Evolutionary conservation across 176 grass and related monocot genomes (phyloP).

Genomic region (Hyparrhenia diplandra): DNA sequence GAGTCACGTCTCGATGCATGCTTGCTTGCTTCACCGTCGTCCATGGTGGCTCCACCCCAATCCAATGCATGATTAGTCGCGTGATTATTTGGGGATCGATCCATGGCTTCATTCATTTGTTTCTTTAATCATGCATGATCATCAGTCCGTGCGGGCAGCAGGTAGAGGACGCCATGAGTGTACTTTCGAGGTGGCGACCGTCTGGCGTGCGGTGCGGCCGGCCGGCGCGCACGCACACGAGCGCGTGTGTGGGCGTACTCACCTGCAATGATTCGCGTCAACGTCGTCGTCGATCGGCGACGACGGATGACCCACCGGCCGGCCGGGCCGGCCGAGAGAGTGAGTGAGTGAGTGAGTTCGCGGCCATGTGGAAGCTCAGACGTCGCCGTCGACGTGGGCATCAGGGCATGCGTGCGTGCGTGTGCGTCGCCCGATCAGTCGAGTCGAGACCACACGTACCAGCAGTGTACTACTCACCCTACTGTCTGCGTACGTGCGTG

Average conservation of each 20-base stretch:
- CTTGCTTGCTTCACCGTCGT: not conserved
- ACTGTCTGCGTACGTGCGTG: not conserved
- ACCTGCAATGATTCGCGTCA: slow-evolving; percentile 36
- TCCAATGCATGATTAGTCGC: no score
- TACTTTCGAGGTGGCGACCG: not conserved
- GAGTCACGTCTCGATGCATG: not conserved
- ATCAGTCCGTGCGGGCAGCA: not conserved
- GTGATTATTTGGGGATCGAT: no score
- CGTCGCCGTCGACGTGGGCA: slow-evolving; percentile 34
- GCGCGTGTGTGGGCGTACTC: not conserved
- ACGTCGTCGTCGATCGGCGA: not conserved
- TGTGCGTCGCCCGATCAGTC: not conserved
- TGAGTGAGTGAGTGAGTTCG: not conserved
- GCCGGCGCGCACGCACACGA: not conserved
- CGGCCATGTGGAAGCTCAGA: slow-evolving; percentile 58
- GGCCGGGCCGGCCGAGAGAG: slow-evolving; percentile 27
- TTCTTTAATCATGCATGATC: no score
- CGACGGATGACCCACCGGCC: slow-evolving; percentile 43
- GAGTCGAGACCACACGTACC: not conserved
- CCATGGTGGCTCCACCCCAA: not conserved
- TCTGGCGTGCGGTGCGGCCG: not conserved
- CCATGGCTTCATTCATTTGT: no score
- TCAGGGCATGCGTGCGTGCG: no score
- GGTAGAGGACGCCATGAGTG: not conserved
- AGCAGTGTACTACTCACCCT: not conserved